Evolutionary conservation across 2,329 filamentous ascomycete species (phyloP).

Genomic region (Fusarium sp.): DNA sequence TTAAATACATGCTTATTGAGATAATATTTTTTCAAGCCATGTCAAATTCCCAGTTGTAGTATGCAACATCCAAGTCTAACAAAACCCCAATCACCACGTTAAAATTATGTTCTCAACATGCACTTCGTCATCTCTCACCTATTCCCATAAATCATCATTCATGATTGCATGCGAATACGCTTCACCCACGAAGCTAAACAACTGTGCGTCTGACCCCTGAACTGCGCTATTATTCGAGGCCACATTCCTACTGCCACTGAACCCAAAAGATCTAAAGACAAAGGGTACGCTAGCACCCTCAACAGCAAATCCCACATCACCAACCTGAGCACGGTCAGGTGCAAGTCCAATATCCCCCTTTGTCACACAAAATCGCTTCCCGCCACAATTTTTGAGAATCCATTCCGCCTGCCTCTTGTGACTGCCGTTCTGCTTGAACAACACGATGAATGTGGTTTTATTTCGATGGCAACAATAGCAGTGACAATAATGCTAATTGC

Average conservation of each 20-base stretch:
- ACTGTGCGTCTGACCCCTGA: too few species aligned
- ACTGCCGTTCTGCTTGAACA: background rate
- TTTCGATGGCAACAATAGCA: too few species aligned
- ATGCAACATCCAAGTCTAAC: too few species aligned
- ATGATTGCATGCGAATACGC: background rate
- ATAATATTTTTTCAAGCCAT: background rate
- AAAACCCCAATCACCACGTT: background rate
- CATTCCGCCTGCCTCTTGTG: background rate
- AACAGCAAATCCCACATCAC: background rate
- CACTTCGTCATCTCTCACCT: background rate
- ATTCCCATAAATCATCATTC: background rate
- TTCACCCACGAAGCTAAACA: background rate
- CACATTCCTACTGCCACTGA: too few species aligned
- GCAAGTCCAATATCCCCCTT: background rate
- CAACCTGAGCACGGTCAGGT: background rate
- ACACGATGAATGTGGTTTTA: background rate
- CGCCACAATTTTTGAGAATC: background rate
- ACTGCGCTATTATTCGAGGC: too few species aligned
- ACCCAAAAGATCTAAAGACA: background rate
- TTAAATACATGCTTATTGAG: background rate
- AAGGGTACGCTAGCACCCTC: background rate
- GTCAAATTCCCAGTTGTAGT: background rate
- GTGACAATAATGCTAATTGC: too few species aligned
- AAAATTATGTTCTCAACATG: background rate
- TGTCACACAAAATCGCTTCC: background rate